phyloP scores from a whole-genome alignment of 202 grass and related monocot genomes.

The Panicum hallii region DNA sequence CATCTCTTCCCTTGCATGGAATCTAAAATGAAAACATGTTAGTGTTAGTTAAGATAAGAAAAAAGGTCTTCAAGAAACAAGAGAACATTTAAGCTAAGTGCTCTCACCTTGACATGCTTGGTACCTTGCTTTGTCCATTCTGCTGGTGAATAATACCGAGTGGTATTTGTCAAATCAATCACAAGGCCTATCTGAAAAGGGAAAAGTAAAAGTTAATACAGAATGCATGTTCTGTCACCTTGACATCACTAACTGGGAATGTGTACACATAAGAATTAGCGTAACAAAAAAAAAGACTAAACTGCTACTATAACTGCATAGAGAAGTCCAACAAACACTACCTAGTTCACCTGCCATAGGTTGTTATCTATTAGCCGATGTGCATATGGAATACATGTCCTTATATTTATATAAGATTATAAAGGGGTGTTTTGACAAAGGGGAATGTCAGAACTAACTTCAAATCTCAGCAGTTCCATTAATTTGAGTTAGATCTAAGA shows the following conservation, averaged over 20 bases:
- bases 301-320: not conserved
- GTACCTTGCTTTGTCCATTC: slow-evolving; percentile 96
- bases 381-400: not conserved
- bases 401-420: not conserved
- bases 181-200: slow-evolving; percentile 93
- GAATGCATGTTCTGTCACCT: not conserved
- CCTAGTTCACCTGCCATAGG: not conserved
- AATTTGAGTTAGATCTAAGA: not conserved
- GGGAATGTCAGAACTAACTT: not conserved
- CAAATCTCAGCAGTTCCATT: not conserved
- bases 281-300: not conserved
- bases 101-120: slow-evolving; percentile 93
- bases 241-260: slow-evolving; percentile 12
- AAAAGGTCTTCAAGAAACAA: slow-evolving; percentile 15
- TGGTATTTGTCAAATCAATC: slow-evolving; percentile 99
- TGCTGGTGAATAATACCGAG: slow-evolving; percentile 71
- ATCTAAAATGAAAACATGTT: slow-evolving; percentile 67
- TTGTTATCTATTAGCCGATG: not conserved
- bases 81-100: slow-evolving; percentile 22
- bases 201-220: slow-evolving; percentile 1
- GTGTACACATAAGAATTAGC: not conserved
- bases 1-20: slow-evolving; percentile 88
- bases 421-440: not conserved
- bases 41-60: not conserved
- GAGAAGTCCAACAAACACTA: not conserved